These are phyloP conservation scores for Cyclospora cayetanensis DNA, from an alignment of 169 alveolate genomes.

Conservation along the genomic window DNA sequence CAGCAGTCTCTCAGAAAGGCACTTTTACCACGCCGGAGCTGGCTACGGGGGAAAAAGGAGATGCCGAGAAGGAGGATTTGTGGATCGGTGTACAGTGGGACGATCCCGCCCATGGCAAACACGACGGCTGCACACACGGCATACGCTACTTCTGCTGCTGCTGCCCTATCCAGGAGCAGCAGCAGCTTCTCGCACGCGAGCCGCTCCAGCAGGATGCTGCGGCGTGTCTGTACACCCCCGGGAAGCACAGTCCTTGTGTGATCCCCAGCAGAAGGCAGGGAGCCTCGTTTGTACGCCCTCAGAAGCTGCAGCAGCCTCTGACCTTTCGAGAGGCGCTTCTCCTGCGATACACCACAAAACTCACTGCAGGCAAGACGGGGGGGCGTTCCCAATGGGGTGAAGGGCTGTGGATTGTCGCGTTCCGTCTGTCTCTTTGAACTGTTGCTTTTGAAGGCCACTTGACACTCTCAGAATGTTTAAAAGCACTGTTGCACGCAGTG, in stretches of 20 bases:
- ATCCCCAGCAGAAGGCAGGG: not conserved
- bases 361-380: not conserved
- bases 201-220: not conserved
- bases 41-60: not conserved
- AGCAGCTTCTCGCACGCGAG: not conserved
- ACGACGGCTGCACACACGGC: slow-evolving; percentile 66
- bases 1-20: too few relatives aligned
- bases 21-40: too few relatives aligned
- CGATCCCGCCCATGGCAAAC: slow-evolving; percentile 58
- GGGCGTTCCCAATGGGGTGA: too few relatives aligned
- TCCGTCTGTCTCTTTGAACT: too few relatives aligned
- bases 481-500: too few relatives aligned
- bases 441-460: too few relatives aligned
- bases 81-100: slow-evolving; percentile 77
- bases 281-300: slow-evolving; percentile 8
- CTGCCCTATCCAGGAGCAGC: not conserved
- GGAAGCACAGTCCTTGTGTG: not conserved
- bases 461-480: too few relatives aligned
- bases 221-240: not conserved
- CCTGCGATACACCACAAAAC: slow-evolving; percentile 26
- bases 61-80: not conserved
- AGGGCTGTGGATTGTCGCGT: too few relatives aligned
- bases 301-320: slow-evolving; percentile 10
- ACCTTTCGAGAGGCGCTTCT: slow-evolving; percentile 9
- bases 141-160: slow-evolving; percentile 47